Percentiles rank a stretch among this genome's conserved stretches.
Conservation (phyloP, 805 yeast species). For the Yarrowia sp. region DNA sequence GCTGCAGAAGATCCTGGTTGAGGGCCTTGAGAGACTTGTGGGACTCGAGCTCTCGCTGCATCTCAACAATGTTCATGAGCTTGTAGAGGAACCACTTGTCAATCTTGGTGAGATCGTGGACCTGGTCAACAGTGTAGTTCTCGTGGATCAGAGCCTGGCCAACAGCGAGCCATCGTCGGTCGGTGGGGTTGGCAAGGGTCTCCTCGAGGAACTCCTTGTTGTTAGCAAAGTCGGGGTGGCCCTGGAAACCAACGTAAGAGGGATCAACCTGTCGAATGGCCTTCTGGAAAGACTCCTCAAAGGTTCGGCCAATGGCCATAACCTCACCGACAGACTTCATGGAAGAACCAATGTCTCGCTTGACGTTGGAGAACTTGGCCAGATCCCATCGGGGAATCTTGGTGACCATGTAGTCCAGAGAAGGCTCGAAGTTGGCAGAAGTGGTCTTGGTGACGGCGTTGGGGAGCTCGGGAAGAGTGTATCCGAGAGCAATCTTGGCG, state of each 20-base stretch:
- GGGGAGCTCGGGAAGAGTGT: conserved; percentile 90
- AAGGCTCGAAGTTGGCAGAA: conserved; percentile 94
- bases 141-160: conserved; percentile 95
- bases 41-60: conserved; percentile 75
- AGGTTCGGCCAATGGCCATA: conserved; percentile 97
- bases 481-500: conserved; percentile 92
- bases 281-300: conserved; percentile 96
- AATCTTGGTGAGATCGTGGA: conserved; percentile 86
- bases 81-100: conserved; percentile 95
- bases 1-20: conserved; percentile 62
- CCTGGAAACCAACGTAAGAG: conserved; percentile 85
- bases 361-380: conserved; percentile 91
- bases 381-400: conserved; percentile 99
- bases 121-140: conserved; percentile 84
- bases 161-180: conserved; percentile 96
- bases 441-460: conserved; percentile 96
- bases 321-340: conserved; percentile 99
- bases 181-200: conserved; percentile 80
- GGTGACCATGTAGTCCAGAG: conserved; percentile 92
- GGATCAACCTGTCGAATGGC: conserved; percentile 97
- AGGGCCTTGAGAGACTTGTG: conserved; percentile 57
- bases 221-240: conserved; percentile 50
- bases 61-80: conserved; percentile 85
- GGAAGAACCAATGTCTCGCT: conserved; percentile 88
- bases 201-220: conserved; percentile 63